Conservation (phyloP, 2,329 filamentous ascomycete species). For the Trichoderma breve region DNA sequence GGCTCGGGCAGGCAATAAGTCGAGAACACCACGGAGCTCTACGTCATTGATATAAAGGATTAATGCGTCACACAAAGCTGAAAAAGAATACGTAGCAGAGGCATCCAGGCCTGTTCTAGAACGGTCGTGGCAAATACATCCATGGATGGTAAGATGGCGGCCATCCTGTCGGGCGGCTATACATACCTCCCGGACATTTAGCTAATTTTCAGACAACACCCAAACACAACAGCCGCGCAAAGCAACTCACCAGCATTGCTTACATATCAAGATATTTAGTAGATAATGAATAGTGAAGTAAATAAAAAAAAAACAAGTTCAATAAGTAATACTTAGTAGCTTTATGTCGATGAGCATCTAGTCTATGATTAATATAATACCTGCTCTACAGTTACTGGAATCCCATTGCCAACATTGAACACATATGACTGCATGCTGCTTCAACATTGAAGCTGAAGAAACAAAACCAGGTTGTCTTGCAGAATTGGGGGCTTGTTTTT, state of each 20-base stretch:
- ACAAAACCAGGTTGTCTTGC: not conserved
- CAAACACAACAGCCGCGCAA: not conserved
- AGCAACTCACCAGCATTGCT: not conserved
- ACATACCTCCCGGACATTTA: not conserved
- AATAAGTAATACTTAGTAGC: not conserved
- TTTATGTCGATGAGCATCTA: not conserved
- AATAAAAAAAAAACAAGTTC: not conserved
- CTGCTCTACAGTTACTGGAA: not conserved
- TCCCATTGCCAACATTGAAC: not conserved
- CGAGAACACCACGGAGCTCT: not conserved
- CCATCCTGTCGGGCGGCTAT: not conserved
- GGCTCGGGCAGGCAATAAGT: not conserved
- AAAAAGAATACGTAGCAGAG: not conserved
- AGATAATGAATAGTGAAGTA: not conserved
- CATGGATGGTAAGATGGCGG: not conserved
- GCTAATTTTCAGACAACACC: not conserved
- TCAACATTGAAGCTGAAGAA: not conserved
- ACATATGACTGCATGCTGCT: not conserved
- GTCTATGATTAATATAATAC: not conserved
- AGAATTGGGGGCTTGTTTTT: not conserved
- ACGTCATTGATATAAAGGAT: no score
- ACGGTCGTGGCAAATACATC: not conserved
- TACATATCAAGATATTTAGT: not conserved
- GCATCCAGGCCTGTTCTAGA: not conserved
- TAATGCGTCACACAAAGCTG: not conserved